These are phyloP conservation scores for Kodamaea arcana DNA, from an alignment of 1,139 yeast species.

Conservation along the genomic window DNA sequence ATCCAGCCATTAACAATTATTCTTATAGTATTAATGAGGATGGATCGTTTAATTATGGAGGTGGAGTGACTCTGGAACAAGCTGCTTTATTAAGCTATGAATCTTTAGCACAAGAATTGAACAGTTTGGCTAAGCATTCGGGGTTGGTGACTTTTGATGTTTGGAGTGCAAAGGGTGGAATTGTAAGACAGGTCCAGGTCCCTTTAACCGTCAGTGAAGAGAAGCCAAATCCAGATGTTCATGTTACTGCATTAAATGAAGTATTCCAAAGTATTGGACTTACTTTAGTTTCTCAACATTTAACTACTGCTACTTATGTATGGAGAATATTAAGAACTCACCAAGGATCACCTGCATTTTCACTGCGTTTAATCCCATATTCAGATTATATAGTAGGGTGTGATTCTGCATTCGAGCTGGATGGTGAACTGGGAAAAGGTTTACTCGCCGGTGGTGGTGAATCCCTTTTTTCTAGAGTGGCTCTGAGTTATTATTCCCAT, in stretches of 20 bases:
- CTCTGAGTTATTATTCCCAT: conserved; percentile 52
- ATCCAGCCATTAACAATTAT: conserved; percentile 29
- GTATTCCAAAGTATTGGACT: conserved; percentile 50
- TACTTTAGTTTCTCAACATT: conserved; percentile 71
- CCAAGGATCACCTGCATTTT: conserved; percentile 78
- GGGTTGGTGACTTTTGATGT: conserved; percentile 54
- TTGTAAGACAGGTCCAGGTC: conserved; percentile 48
- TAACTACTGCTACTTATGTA: conserved; percentile 73
- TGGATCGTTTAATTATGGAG: conserved; percentile 41
- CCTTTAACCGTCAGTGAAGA: conserved; percentile 28
- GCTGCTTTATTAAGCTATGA: conserved; percentile 37
- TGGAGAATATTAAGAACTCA: conserved; percentile 83
- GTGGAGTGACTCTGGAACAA: conserved; percentile 31
- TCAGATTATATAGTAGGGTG: conserved; percentile 90
- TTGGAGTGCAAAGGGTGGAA: conserved; percentile 91
- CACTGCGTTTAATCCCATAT: conserved; percentile 77
- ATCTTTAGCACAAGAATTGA: conserved; percentile 32
- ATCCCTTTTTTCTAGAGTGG: conserved; percentile 65
- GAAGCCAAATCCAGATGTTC: conserved; percentile 8
- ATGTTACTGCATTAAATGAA: conserved; percentile 16
- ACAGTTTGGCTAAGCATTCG: conserved; percentile 30
- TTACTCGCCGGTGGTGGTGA: conserved; percentile 84
- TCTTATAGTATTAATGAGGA: conserved; percentile 40
- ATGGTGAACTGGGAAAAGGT: conserved; percentile 50
- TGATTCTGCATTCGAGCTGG: conserved; percentile 46